phyloP scores from a whole-genome alignment of 2,329 filamentous ascomycete species.

The Alternaria tenuissima region DNA sequence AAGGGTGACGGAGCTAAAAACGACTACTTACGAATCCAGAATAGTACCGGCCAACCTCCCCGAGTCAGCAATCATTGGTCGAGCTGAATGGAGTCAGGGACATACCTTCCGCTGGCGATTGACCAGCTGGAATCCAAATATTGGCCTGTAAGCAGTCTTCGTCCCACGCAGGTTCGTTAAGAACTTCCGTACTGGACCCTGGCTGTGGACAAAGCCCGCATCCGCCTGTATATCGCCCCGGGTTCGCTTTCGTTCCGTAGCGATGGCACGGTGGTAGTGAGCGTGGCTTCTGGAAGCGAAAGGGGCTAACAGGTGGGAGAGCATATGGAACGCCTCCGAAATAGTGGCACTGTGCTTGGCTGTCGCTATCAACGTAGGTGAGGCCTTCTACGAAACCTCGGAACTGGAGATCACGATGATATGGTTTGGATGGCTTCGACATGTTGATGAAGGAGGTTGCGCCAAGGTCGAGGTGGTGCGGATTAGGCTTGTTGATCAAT shows the following conservation, averaged over 20 bases:
- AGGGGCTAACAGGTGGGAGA: constrained; percentile 57
- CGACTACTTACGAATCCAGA: constrained; percentile 61
- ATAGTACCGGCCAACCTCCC: constrained; percentile 64
- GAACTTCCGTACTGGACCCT: constrained; percentile 13
- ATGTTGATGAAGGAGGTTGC: constrained; percentile 14
- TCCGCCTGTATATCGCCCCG: constrained; percentile 55
- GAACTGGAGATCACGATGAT: constrained; percentile 49
- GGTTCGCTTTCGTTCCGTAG: constrained; percentile 60
- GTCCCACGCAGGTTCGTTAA: constrained; percentile 48
- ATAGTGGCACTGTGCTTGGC: constrained; percentile 56
- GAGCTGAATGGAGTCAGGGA: not conserved
- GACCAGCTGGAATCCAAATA: constrained; percentile 62
- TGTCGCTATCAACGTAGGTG: constrained; percentile 51
- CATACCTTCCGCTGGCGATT: constrained; percentile 50
- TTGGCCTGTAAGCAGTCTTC: constrained; percentile 67
- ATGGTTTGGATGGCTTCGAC: constrained; percentile 36
- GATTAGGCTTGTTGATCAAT: constrained; percentile 3
- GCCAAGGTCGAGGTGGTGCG: not conserved
- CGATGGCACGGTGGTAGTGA: constrained; percentile 58
- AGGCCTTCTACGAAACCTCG: constrained; percentile 61
- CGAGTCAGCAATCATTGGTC: constrained; percentile 9
- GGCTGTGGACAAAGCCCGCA: constrained; percentile 62
- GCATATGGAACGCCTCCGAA: constrained; percentile 66
- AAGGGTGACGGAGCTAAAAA: not conserved
- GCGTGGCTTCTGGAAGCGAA: constrained; percentile 61